Conservation (phyloP, 805 yeast species). For the Candida morakotiae region DNA sequence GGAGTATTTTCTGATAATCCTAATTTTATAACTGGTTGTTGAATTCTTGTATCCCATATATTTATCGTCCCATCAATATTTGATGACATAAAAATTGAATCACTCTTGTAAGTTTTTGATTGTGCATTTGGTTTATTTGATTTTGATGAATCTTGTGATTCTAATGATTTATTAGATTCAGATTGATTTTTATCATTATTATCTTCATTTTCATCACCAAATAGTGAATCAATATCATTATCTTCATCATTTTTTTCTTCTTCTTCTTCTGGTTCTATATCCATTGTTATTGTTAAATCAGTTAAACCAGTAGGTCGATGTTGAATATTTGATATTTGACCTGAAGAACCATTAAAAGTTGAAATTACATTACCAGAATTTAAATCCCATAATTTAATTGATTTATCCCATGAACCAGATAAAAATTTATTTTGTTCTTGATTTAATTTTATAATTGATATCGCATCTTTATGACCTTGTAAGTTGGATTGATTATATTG, state of each 20-base stretch:
- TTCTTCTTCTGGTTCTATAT: conserved; percentile 14
- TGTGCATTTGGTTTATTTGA: conserved; percentile 11
- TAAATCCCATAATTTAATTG: conserved; percentile 80
- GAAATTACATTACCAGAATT: conserved; percentile 57
- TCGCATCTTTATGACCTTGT: conserved; percentile 64
- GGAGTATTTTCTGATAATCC: conserved; percentile 66
- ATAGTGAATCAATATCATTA: conserved; percentile 14
- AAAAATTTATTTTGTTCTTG: conserved; percentile 58
- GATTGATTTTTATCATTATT: conserved; percentile 16
- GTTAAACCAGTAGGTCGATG: conserved; percentile 59
- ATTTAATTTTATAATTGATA: conserved; percentile 66
- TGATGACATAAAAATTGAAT: conserved; percentile 67
- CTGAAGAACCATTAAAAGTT: conserved; percentile 54
- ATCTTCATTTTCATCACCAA: conserved; percentile 13
- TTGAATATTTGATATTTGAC: conserved; percentile 76
- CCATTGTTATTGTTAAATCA: conserved; percentile 33
- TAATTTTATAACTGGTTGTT: conserved; percentile 41
- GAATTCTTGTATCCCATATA: conserved; percentile 75
- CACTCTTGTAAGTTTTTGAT: conserved; percentile 26
- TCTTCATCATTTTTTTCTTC: conserved; percentile 18
- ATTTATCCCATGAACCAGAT: conserved; percentile 90
- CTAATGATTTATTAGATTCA: conserved; percentile 3
- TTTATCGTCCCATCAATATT: conserved; percentile 78
- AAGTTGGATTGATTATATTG: conserved; percentile 24
- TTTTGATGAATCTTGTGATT: conserved; percentile 11